These are phyloP conservation scores for Ascochyta lentis DNA, from an alignment of 2,329 filamentous ascomycete genomes.

Conservation along the genomic window DNA sequence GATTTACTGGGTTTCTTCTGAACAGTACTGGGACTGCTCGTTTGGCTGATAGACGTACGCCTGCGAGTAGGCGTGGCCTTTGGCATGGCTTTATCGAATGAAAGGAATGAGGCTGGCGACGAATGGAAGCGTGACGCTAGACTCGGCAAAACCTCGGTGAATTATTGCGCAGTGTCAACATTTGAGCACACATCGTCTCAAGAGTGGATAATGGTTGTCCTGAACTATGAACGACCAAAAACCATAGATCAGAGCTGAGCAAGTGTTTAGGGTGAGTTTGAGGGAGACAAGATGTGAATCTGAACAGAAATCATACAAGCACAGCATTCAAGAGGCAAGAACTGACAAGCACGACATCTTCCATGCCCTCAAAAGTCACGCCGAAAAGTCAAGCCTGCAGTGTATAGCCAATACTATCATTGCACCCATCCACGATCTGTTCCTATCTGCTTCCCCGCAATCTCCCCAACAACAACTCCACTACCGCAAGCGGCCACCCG, in stretches of 20 bases:
- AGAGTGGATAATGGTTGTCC: too few relatives aligned
- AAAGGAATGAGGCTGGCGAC: background rate
- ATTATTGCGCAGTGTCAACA: too few relatives aligned
- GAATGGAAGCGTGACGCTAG: background rate
- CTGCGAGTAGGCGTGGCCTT: background rate
- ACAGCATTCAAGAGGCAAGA: too few relatives aligned
- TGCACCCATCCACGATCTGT: background rate
- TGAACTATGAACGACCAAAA: too few relatives aligned
- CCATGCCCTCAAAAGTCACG: too few relatives aligned
- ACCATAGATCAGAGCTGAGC: too few relatives aligned
- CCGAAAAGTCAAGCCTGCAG: too few relatives aligned
- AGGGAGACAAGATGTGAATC: too few relatives aligned
- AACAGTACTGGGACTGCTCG: background rate
- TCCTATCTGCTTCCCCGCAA: conserved; percentile 2
- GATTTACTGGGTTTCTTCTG: conserved; percentile 2
- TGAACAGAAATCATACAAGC: too few relatives aligned
- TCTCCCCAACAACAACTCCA: background rate
- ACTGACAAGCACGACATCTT: too few relatives aligned
- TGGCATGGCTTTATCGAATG: background rate
- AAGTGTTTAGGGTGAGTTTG: too few relatives aligned
- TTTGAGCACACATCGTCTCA: too few relatives aligned
- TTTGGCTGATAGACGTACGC: background rate
- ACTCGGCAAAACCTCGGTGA: conserved; percentile 5
- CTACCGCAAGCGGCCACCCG: conserved; percentile 2
- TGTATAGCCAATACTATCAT: conserved; percentile 2